phyloP scores from a whole-genome alignment of 371 early-diverging fungal species.

The Parasitella parasitica region DNA sequence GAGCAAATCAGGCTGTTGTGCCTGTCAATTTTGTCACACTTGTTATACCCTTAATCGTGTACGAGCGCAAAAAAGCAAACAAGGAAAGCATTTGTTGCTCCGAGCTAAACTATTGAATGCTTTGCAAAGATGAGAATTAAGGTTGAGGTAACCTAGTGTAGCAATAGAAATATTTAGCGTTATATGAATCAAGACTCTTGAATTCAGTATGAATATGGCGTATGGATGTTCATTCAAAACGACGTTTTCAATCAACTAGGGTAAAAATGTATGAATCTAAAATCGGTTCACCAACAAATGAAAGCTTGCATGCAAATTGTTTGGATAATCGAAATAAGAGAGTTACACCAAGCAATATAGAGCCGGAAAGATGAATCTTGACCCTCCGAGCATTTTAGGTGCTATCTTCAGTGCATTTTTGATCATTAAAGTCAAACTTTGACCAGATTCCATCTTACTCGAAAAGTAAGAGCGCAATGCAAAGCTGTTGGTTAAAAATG shows the following conservation, averaged over 20 bases:
- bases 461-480: not conserved
- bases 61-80: not conserved
- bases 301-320: not conserved
- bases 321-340: not conserved
- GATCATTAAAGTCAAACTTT: too few species aligned
- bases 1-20: not conserved
- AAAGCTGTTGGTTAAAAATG: not conserved
- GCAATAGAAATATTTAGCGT: not conserved
- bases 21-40: slow-evolving; percentile 5
- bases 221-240: not conserved
- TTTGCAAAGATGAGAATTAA: not conserved
- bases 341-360: slow-evolving; percentile 5
- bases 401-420: not conserved
- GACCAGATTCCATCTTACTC: not conserved
- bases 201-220: not conserved
- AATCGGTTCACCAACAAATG: too few species aligned
- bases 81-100: not conserved
- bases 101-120: not conserved
- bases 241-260: not conserved
- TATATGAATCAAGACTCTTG: not conserved
- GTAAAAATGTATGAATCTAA: too few species aligned
- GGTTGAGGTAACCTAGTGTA: not conserved
- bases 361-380: slow-evolving; percentile 5
- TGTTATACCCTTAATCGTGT: not conserved
- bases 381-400: slow-evolving; percentile 4